These are phyloP conservation scores for Tetradesmus lagerheimii DNA, from an alignment of 139 green algal species.

Conservation along the genomic window DNA sequence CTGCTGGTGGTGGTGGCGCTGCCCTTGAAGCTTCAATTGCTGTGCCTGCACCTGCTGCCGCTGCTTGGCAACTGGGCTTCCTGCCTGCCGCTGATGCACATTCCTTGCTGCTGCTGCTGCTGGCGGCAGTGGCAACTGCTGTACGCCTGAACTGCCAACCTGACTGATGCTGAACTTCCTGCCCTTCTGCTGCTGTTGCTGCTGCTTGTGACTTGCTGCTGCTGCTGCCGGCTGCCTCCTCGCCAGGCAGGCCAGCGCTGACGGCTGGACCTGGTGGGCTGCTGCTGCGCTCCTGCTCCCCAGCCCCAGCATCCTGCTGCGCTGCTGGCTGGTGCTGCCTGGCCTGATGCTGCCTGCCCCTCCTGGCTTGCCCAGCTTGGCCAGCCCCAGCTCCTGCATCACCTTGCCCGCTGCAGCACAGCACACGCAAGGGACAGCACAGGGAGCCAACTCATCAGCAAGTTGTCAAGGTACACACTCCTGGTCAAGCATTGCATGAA, in stretches of 20 bases:
- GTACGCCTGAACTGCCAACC: background rate
- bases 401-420: constrained; percentile 18
- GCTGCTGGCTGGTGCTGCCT: background rate
- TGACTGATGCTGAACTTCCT: background rate
- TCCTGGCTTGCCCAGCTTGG: background rate
- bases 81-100: background rate
- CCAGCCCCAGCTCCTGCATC: constrained; percentile 1
- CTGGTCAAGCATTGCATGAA: background rate
- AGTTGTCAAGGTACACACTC: no score
- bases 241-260: background rate
- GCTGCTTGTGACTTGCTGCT: background rate
- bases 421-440: background rate
- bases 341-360: constrained; percentile 1
- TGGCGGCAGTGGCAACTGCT: background rate
- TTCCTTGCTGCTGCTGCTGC: constrained; percentile 12
- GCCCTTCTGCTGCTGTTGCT: background rate
- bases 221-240: background rate
- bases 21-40: background rate
- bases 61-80: background rate
- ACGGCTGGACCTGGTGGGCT: background rate
- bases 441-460: background rate
- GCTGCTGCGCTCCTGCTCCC: background rate
- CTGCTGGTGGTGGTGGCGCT: constrained; percentile 20
- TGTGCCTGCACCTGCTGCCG: background rate
- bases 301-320: background rate